Conservation (phyloP, 495 filamentous ascomycete genomes). For the Penicillium canescens region DNA sequence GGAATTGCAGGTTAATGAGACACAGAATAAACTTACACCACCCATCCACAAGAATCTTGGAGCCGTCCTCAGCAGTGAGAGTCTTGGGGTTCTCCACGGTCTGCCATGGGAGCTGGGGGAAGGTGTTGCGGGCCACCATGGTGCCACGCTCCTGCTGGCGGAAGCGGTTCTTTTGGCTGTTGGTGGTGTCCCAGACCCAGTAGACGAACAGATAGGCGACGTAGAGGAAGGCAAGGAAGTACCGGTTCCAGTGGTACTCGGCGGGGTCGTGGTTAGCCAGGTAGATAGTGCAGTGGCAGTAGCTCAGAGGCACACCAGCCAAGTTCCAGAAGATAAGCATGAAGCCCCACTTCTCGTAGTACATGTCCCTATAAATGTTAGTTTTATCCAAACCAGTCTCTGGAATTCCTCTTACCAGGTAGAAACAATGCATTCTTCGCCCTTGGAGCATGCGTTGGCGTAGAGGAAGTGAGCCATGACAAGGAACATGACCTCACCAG, state of each 20-base stretch:
- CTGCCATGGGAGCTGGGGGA: constrained; percentile 94
- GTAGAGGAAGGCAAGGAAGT: constrained; percentile 65
- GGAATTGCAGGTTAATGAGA: not conserved
- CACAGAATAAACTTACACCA: constrained; percentile 64
- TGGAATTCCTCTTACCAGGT: constrained; percentile 64
- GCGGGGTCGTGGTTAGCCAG: constrained; percentile 84
- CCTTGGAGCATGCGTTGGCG: constrained; percentile 94
- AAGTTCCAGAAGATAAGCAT: constrained; percentile 99
- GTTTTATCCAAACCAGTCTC: not conserved
- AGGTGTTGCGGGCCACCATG: constrained; percentile 69
- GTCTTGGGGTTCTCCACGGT: constrained; percentile 81
- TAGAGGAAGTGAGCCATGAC: constrained; percentile 94
- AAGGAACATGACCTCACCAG: constrained; percentile 84
- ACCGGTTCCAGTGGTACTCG: constrained; percentile 77
- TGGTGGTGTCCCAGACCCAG: constrained; percentile 88
- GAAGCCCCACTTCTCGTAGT: constrained; percentile 99
- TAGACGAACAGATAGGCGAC: constrained; percentile 80
- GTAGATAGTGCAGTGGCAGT: constrained; percentile 96
- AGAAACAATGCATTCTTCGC: constrained; percentile 89
- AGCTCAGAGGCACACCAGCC: constrained; percentile 89
- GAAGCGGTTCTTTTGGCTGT: constrained; percentile 96
- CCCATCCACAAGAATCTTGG: constrained; percentile 82
- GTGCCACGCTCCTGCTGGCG: constrained; percentile 77
- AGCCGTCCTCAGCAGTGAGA: constrained; percentile 77
- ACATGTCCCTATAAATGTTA: constrained; percentile 74